Conservation (phyloP, 2,329 filamentous ascomycete genomes). For the Rasamsonia emersonii region DNA sequence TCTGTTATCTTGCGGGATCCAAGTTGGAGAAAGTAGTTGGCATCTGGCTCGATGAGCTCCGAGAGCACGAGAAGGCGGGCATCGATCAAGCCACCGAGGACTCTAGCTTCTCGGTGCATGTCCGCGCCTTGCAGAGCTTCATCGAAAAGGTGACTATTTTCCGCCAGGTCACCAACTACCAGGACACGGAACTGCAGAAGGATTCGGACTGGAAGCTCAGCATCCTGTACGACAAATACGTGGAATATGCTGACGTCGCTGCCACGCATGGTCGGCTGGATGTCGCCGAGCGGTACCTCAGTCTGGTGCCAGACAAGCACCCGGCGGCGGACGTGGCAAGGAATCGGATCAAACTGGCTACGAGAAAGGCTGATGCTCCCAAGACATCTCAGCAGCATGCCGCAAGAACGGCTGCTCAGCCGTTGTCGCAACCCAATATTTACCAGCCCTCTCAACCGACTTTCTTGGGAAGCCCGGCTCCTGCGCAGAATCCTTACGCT, state of each 20-base stretch:
- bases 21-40: conserved; percentile 94
- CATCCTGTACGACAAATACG: conserved; percentile 85
- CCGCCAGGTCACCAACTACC: conserved; percentile 85
- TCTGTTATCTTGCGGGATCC: conserved; percentile 92
- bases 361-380: conserved; percentile 49
- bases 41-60: conserved; percentile 86
- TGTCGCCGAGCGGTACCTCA: conserved; percentile 83
- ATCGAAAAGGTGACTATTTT: conserved; percentile 98
- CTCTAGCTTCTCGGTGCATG: conserved; percentile 86
- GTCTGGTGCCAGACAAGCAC: conserved; percentile 74
- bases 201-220: conserved; percentile 80
- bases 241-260: conserved; percentile 92
- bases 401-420: conserved; percentile 36
- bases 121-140: conserved; percentile 77
- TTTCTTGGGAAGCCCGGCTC: conserved; percentile 19
- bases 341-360: conserved; percentile 76
- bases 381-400: conserved; percentile 33
- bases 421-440: conserved; percentile 27
- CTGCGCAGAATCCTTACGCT: conserved; percentile 34
- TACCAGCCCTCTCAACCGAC: conserved; percentile 27
- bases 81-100: conserved; percentile 61
- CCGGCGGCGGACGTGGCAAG: conserved; percentile 80
- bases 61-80: conserved; percentile 70
- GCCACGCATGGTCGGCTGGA: conserved; percentile 80
- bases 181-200: conserved; percentile 64